Percentiles rank a stretch among this genome's conserved stretches.
These are phyloP conservation scores for Talaromyces adpressus DNA, from an alignment of 495 filamentous ascomycete genomes.

Conservation along the genomic window DNA sequence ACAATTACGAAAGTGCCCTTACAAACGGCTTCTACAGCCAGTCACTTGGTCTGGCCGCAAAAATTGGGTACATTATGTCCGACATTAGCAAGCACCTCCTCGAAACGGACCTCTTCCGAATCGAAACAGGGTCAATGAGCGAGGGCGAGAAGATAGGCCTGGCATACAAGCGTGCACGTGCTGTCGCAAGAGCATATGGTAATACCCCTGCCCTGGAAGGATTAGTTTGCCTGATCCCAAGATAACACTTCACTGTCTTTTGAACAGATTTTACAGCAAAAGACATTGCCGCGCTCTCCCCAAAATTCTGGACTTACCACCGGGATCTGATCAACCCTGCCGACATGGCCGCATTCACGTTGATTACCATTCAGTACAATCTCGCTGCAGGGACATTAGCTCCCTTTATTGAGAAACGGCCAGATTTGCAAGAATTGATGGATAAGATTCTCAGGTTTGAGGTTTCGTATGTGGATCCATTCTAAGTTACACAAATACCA, in stretches of 20 bases:
- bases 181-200: not conserved
- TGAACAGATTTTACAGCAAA: not conserved
- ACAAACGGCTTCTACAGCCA: not conserved
- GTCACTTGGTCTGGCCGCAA: not conserved
- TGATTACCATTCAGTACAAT: constrained; percentile 25
- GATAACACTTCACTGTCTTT: constrained; percentile 1
- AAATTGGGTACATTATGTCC: not conserved
- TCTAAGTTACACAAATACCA: not conserved
- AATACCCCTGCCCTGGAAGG: not conserved
- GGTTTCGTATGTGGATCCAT: constrained; percentile 10
- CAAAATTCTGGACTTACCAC: not conserved
- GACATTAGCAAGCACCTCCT: not conserved
- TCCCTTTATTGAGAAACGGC: constrained; percentile 13
- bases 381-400: constrained; percentile 26
- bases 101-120: not conserved
- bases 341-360: constrained; percentile 9
- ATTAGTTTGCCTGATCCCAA: not conserved
- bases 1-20: not conserved
- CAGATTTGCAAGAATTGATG: constrained; percentile 20
- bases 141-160: not conserved
- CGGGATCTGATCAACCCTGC: not conserved
- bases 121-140: not conserved
- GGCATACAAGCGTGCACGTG: not conserved
- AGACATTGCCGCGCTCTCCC: not conserved
- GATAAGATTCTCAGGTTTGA: constrained; percentile 21